phyloP scores from a whole-genome alignment of 2,329 filamentous ascomycete genomes.

The Penicillium thymicola region DNA sequence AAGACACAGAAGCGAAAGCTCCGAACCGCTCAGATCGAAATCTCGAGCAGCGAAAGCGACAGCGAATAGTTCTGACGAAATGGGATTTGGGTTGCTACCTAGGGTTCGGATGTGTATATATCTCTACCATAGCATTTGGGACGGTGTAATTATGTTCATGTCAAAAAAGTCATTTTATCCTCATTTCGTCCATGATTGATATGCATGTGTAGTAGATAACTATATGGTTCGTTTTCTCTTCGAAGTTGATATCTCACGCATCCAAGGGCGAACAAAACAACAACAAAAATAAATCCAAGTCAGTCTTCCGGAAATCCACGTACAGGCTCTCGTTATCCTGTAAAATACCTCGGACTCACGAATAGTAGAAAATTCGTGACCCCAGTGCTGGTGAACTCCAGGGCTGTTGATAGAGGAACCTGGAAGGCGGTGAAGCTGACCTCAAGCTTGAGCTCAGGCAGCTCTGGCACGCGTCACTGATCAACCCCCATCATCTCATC shows the following conservation, averaged over 20 bases:
- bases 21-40: conserved; percentile 23
- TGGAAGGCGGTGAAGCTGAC: conserved; percentile 37
- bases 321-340: too few species aligned
- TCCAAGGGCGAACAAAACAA: neutral
- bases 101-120: conserved; percentile 12
- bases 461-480: conserved; percentile 35
- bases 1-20: conserved; percentile 27
- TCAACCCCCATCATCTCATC: conserved; percentile 21
- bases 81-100: conserved; percentile 1
- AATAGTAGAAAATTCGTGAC: neutral
- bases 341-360: neutral
- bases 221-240: neutral
- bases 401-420: neutral
- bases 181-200: neutral
- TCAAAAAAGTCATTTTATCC: conserved; percentile 5
- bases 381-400: neutral
- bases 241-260: neutral
- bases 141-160: conserved; percentile 11
- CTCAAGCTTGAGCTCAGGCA: conserved; percentile 40
- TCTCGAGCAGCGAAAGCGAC: conserved; percentile 27
- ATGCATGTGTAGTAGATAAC: neutral
- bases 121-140: conserved; percentile 16
- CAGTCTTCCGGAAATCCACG: too few species aligned
- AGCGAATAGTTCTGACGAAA: conserved; percentile 16
- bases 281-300: neutral